Conservation (phyloP, 2,329 filamentous ascomycete genomes). For the Hypocreales sp. region DNA sequence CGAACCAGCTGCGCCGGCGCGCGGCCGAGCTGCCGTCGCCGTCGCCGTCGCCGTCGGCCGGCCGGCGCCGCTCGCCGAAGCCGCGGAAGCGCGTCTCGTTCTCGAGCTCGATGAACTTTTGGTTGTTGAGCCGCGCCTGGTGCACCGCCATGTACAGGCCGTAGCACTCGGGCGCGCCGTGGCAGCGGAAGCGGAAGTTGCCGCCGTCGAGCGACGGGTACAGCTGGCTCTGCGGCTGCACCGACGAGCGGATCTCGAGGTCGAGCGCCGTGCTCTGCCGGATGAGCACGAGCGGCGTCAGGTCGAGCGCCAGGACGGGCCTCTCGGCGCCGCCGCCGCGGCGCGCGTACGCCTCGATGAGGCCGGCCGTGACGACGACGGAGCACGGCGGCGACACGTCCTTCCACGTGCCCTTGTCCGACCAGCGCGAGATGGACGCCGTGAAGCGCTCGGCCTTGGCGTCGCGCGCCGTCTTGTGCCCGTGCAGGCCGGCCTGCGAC, state of each 20-base stretch:
- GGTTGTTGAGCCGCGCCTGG: constrained; percentile 77
- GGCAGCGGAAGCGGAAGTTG: constrained; percentile 81
- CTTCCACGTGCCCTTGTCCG: constrained; percentile 44
- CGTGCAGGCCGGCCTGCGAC: constrained; percentile 52
- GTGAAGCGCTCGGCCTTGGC: constrained; percentile 30
- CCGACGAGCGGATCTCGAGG: constrained; percentile 82
- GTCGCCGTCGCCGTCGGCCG: too few species aligned
- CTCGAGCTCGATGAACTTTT: constrained; percentile 61
- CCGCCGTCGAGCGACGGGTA: constrained; percentile 49
- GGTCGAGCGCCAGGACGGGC: constrained; percentile 56
- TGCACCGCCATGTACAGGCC: constrained; percentile 78
- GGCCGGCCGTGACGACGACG: constrained; percentile 39
- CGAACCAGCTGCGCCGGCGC: constrained; percentile 40
- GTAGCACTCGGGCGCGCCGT: constrained; percentile 62
- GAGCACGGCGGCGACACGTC: constrained; percentile 37
- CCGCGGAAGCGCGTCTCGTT: constrained; percentile 55
- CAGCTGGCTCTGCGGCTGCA: constrained; percentile 56
- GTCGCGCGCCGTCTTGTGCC: constrained; percentile 21
- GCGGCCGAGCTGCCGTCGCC: constrained; percentile 31
- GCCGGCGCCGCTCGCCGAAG: constrained; percentile 43
- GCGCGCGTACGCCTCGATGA: constrained; percentile 40
- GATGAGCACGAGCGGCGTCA: constrained; percentile 83
- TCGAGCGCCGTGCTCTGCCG: constrained; percentile 85
- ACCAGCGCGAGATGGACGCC: constrained; percentile 46
- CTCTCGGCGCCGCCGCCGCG: constrained; percentile 16